Conservation (phyloP, 345 rosid genomes). For the Erodium maritimum region DNA sequence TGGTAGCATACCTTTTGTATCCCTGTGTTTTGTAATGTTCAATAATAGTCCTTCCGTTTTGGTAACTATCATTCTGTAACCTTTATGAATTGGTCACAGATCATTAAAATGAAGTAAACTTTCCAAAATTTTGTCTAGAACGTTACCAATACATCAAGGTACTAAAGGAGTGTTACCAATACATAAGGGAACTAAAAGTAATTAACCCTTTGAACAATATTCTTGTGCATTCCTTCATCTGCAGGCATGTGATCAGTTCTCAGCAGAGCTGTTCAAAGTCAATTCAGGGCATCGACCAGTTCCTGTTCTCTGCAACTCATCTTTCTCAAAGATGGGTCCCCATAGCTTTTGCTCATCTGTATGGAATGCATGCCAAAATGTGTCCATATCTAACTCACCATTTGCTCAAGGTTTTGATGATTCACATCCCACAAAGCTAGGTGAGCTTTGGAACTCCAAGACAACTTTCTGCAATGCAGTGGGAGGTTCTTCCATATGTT, state of each 20-base stretch:
- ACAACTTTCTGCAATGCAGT: slow-evolving; percentile 54
- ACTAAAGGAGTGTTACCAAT: too few species aligned
- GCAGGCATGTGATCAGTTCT: slow-evolving; percentile 90
- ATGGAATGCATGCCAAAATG: slow-evolving; percentile 76
- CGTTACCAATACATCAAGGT: too few species aligned
- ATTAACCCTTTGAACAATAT: neutral
- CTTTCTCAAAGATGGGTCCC: slow-evolving; percentile 34
- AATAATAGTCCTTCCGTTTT: too few species aligned
- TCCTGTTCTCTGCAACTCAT: slow-evolving; percentile 81
- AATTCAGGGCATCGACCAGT: slow-evolving; percentile 37
- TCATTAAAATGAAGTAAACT: too few species aligned
- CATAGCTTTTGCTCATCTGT: slow-evolving; percentile 59
- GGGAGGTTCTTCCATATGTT: slow-evolving; percentile 56
- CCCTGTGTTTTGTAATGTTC: too few species aligned
- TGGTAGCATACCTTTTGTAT: too few species aligned
- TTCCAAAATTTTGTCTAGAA: too few species aligned
- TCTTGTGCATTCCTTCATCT: slow-evolving; percentile 5
- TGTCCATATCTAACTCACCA: slow-evolving; percentile 49
- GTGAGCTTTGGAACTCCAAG: slow-evolving; percentile 55
- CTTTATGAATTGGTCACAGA: too few species aligned
- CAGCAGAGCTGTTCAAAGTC: slow-evolving; percentile 52
- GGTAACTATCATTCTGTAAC: too few species aligned
- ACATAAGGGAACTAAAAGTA: too few species aligned
- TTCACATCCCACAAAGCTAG: slow-evolving; percentile 34
- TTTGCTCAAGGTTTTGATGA: slow-evolving; percentile 45